phyloP scores from a whole-genome alignment of 2,329 filamentous ascomycete species.

The Sphaerulina musiva region DNA sequence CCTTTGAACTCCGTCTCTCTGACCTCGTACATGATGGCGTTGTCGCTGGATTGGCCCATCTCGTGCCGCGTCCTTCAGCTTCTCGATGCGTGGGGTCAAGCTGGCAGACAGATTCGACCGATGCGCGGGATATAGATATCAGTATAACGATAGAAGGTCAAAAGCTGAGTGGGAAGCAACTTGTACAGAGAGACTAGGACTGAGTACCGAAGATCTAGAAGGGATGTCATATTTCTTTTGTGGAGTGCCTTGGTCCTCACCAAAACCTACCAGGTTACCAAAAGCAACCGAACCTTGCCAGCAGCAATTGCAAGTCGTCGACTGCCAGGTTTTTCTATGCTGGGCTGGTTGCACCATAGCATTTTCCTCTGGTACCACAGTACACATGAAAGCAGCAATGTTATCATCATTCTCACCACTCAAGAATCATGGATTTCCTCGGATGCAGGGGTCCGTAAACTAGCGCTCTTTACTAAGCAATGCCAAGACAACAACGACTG shows the following conservation, averaged over 20 bases:
- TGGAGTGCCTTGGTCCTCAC: not conserved
- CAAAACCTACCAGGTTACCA: not conserved
- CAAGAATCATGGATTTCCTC: too few relatives aligned
- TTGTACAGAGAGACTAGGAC: not conserved
- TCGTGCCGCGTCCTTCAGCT: not conserved
- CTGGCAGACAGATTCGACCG: not conserved
- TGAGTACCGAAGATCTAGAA: not conserved
- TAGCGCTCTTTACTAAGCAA: too few relatives aligned
- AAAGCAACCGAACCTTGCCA: not conserved
- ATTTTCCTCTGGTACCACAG: not conserved
- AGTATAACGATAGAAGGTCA: too few relatives aligned
- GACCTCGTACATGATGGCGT: not conserved
- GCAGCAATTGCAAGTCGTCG: not conserved
- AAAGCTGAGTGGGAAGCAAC: not conserved
- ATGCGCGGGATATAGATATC: not conserved
- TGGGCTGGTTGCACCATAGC: not conserved
- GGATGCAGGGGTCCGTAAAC: too few relatives aligned
- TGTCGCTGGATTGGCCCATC: not conserved
- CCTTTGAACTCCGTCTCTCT: conserved; percentile 8
- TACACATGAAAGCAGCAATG: not conserved
- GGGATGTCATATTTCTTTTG: not conserved
- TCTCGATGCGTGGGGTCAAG: not conserved
- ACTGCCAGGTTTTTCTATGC: not conserved
- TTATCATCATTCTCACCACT: too few relatives aligned
- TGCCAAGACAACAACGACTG: too few relatives aligned